Base-by-base conservation (phyloP, 2,329 filamentous ascomycete species). In the Epichloe hybrida region DNA sequence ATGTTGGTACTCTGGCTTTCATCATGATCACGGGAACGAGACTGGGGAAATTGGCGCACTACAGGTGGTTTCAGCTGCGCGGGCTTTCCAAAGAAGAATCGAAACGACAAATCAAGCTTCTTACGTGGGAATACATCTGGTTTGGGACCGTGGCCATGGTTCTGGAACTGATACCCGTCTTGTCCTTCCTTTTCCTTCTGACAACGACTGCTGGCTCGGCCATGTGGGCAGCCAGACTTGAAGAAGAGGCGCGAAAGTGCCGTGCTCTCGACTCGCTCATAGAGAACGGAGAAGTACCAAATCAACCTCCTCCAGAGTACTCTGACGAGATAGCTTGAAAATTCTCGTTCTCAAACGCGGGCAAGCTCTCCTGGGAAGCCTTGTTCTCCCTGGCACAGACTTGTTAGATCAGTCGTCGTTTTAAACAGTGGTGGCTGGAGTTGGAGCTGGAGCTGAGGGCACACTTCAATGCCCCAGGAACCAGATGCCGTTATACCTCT, bases 101-200 rank as follows among this genome's bases (percentile, higher is more conserved):
- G 55, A 87, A 87, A 59, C 72, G 71, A 31, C 88, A 86, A 59
- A 78, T 91, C 31, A 75, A 75, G 53, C 72, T 72, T 42, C 76
- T 84, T 49, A 73, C 79, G 54, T 86, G 87, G 79, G 86, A 93
- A 53, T 97, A 96, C 64, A 83, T 88, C 13, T 95, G 88, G 88
- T 96, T 97, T 62, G 93, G 93, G 15, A 88, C 86, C 0, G 75
- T 93, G 4, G 87, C 89, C 47, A 80, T 96, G 70, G 65, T 88
- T 6, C 68, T 97, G 31, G 88, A 96, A 68, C 76, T 97, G n/a
- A 75, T 96, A 8, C 93, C 93, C 1, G 76, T 91, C 12, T 68
- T 96, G 46, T 94, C 86, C n/a, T 94, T 98, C 75, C 82, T 97
- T 63, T 96, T 97, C 65, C 74, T 97, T 39, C 70, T 98, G 57